These are phyloP conservation scores for Hydrangea macrophylla DNA, from an alignment of 148 eudicot species.

Conservation along the genomic window DNA sequence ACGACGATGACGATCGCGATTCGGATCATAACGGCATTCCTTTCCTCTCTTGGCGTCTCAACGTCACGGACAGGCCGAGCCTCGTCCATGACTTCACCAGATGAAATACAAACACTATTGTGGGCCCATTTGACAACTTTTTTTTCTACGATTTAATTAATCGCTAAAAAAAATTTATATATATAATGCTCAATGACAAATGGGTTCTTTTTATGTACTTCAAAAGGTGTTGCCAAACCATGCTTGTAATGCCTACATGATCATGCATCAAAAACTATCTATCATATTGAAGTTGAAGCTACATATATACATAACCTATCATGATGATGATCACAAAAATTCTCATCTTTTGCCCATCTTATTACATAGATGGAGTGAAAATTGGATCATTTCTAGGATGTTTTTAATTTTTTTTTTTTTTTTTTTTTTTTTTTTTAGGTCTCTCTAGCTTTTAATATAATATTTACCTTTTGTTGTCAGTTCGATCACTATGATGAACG, in stretches of 20 bases:
- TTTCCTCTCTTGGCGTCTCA: constrained; percentile 70
- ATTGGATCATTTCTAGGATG: constrained; percentile 42
- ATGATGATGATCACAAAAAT: constrained; percentile 12
- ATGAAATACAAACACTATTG: background rate
- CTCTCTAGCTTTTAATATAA: background rate
- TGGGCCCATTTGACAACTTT: too few species aligned
- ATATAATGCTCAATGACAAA: too few species aligned
- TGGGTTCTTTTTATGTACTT: too few species aligned
- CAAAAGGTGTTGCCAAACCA: too few species aligned
- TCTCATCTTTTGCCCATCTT: constrained; percentile 13
- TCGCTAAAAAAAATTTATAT: too few species aligned
- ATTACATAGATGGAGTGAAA: constrained; percentile 42
- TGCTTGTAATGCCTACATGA: too few species aligned
- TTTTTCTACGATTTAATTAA: too few species aligned
- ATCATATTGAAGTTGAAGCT: constrained; percentile 19
- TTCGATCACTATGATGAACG: too few species aligned
- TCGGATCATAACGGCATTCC: constrained; percentile 32
- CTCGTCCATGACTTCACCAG: constrained; percentile 75
- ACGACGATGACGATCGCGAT: constrained; percentile 41
- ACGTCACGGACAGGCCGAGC: constrained; percentile 56
- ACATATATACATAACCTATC: constrained; percentile 10
- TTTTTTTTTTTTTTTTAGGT: constrained; percentile 13
- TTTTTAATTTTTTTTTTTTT: constrained; percentile 17
- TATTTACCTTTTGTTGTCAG: background rate
- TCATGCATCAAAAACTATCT: constrained; percentile 9